phyloP scores from a whole-genome alignment of 2,329 filamentous ascomycete genomes.

The Verticillium zaregamsianum region DNA sequence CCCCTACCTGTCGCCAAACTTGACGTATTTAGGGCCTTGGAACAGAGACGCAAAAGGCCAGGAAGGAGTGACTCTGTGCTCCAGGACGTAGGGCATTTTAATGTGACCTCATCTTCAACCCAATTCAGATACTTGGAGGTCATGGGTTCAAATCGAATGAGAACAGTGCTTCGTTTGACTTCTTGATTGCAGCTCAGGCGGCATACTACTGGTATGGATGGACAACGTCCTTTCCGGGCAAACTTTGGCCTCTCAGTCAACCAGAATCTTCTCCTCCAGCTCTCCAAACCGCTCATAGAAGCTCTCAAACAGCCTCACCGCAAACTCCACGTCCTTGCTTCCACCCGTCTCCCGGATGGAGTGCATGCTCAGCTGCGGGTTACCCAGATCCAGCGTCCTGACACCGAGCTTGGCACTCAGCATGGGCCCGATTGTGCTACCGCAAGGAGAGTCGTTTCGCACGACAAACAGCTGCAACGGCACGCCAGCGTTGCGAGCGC shows the following conservation, averaged over 20 bases:
- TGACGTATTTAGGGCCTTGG: neutral
- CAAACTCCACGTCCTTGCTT: slow-evolving; percentile 80
- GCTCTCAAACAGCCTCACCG: slow-evolving; percentile 77
- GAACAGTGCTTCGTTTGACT: too few relatives aligned
- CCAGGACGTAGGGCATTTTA: too few relatives aligned
- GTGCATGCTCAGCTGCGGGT: slow-evolving; percentile 95
- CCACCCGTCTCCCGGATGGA: slow-evolving; percentile 93
- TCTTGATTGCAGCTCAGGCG: too few relatives aligned
- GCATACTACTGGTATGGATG: too few relatives aligned
- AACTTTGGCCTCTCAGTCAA: slow-evolving; percentile 54
- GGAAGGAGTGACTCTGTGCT: too few relatives aligned
- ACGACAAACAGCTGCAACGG: slow-evolving; percentile 96
- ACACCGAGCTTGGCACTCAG: slow-evolving; percentile 81
- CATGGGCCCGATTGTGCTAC: slow-evolving; percentile 98
- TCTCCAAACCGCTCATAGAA: slow-evolving; percentile 85
- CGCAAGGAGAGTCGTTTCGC: slow-evolving; percentile 89
- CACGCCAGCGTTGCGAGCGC: slow-evolving; percentile 68
- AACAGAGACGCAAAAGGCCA: too few relatives aligned
- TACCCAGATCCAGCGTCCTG: slow-evolving; percentile 86
- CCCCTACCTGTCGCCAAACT: too few relatives aligned
- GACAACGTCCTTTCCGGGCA: too few relatives aligned
- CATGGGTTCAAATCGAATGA: too few relatives aligned
- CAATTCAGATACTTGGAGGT: too few relatives aligned
- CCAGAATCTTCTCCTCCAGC: slow-evolving; percentile 75
- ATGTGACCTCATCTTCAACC: too few relatives aligned